A percentile compares a stretch with the other conserved stretches of the same genome.
These are phyloP conservation scores for Colletotrichum echinochloae DNA, from an alignment of 2,329 filamentous ascomycete genomes.

Conservation along the genomic window DNA sequence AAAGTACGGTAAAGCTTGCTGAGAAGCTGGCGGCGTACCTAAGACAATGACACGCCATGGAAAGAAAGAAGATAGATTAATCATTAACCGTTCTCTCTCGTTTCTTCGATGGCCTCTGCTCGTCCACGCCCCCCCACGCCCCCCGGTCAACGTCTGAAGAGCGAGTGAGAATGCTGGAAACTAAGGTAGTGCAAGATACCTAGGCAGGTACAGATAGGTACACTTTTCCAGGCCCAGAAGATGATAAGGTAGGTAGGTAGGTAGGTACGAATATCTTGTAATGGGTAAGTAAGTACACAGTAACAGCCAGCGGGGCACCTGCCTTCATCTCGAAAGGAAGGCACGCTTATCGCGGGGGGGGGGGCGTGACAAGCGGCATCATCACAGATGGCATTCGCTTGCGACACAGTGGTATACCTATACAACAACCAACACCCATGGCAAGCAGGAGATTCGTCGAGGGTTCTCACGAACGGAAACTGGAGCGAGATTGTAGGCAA, in stretches of 20 bases:
- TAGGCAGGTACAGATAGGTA: no score
- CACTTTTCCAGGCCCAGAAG: not conserved
- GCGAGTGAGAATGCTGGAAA: not conserved
- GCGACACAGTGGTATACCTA: not conserved
- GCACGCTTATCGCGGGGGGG: not conserved
- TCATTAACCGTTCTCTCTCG: not conserved
- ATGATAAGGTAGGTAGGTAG: not conserved
- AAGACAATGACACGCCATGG: not conserved
- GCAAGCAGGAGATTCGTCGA: not conserved
- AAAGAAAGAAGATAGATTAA: not conserved
- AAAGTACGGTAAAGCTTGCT: not conserved
- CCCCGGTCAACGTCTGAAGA: not conserved
- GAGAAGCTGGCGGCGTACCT: not conserved
- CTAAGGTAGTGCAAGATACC: conserved; percentile 14
- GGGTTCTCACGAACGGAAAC: conserved; percentile 9
- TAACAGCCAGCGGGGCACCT: not conserved
- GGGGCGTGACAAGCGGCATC: not conserved
- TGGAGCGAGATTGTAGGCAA: conserved; percentile 13
- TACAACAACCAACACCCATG: not conserved
- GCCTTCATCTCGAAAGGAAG: not conserved
- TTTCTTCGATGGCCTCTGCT: not conserved
- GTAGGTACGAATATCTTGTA: not conserved
- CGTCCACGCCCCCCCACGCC: not conserved
- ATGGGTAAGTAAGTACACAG: not conserved
- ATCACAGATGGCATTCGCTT: not conserved